Conservation (phyloP, 257 asterid species). For the Solanum neorickii region DNA sequence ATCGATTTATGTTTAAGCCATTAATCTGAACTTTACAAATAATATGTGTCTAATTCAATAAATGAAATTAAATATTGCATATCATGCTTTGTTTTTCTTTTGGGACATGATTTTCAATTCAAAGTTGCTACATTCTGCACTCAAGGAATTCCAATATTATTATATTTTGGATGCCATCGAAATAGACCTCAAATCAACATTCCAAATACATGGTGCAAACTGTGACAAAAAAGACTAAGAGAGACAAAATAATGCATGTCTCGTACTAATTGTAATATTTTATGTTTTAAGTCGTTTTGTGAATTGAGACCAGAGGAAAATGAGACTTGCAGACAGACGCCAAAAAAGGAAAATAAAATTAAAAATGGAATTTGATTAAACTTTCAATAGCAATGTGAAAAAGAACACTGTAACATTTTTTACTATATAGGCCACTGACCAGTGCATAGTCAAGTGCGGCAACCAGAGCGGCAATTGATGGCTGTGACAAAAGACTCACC, state of each 20-base stretch:
- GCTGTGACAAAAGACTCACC: neutral
- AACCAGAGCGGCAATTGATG: neutral
- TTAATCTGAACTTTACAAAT: neutral
- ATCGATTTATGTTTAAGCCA: neutral
- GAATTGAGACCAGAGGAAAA: neutral
- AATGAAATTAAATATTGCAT: neutral
- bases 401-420: too few species aligned
- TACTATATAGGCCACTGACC: neutral
- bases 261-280: neutral
- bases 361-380: neutral
- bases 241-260: neutral
- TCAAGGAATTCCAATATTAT: neutral
- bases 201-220: neutral
- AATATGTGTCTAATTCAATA: neutral
- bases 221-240: neutral
- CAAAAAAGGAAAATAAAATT: neutral
- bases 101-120: neutral
- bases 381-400: too few species aligned
- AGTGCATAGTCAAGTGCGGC: neutral
- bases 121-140: neutral
- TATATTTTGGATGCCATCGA: neutral
- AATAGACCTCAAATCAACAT: neutral
- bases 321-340: neutral
- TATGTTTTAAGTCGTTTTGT: neutral
- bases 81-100: neutral